Evolutionary conservation across 140 eudicot species (phyloP).

Genomic region (Erigeron philadelphicus): DNA sequence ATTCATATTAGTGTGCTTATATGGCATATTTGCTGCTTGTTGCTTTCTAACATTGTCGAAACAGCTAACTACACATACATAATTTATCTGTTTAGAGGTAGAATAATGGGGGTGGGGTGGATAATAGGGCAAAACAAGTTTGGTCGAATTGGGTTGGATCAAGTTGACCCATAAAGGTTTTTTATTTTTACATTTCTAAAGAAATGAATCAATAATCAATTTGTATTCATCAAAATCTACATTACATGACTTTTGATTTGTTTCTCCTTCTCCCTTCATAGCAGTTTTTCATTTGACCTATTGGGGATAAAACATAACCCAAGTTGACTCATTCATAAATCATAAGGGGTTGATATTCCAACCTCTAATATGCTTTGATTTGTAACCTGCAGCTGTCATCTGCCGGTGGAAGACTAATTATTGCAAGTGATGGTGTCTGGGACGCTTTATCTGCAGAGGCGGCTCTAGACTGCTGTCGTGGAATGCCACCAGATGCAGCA

Average conservation of each 20-base stretch:
- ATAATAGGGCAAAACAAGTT: too few relatives aligned
- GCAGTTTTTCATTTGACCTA: neutral
- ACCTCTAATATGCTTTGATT: neutral
- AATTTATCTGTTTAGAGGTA: neutral
- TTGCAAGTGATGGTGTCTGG: slow-evolving; percentile 98
- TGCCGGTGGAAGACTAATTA: slow-evolving; percentile 74
- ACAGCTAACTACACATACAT: neutral
- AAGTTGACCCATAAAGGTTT: too few relatives aligned
- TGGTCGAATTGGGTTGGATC: too few relatives aligned
- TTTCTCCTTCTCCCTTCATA: too few relatives aligned
- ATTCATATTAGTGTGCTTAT: slow-evolving; percentile 2
- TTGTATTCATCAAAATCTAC: too few relatives aligned
- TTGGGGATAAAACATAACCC: slow-evolving; percentile 4
- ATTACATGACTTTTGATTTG: too few relatives aligned
- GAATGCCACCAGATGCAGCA: slow-evolving; percentile 85
- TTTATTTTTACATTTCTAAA: too few relatives aligned
- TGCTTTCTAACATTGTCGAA: neutral
- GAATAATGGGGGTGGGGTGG: too few relatives aligned
- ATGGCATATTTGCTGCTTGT: neutral
- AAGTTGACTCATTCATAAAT: slow-evolving; percentile 2
- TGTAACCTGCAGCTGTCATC: slow-evolving; percentile 60
- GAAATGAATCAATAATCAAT: too few relatives aligned
- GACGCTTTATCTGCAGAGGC: slow-evolving; percentile 78
- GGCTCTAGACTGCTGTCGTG: slow-evolving; percentile 74
- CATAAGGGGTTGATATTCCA: neutral